Base-by-base conservation (phyloP, 116 monocot genomes). In the Posidonia oceanica region DNA sequence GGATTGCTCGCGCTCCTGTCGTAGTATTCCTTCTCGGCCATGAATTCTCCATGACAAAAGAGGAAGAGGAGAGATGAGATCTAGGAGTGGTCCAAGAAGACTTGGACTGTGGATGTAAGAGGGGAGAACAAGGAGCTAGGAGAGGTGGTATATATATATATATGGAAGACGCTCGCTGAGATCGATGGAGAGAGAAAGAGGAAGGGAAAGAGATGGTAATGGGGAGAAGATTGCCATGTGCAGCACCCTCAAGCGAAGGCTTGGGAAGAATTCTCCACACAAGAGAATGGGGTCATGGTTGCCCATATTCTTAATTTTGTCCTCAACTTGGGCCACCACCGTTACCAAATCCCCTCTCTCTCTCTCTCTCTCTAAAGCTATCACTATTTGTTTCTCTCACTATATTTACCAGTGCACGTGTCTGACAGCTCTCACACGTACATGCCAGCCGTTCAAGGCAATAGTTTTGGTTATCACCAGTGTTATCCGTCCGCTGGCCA, bases 191-290 rank as follows among this genome's bases (percentile, higher is more conserved):
- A 39, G 23, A 52, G 67, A 44, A 20, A 7, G 17, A 42, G 39
- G 16, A 40, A 48, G 40, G 14, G 37, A 37, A 8, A 21, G 67
- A 67, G 67, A 52, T 52, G 41, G 15, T 41, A 66, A 66, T 41
- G 42, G 66, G n/a, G 16, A 66, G 66, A n/a, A 42, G 66, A 66
- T 39, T 37, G 66, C 66, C 66, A 66, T 66, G 66, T 66, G 66
- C 66, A 3, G 23, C 22, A 36, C 36, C 63, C 36, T 63, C 63
- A 36, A 36, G 38, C 63, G 36, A 36, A 63, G 63, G 63, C 29
- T 63, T 63, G 63, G 63, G 36, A 15, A 36, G 36, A 66, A 4
- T 41, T 41, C 39, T 14, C 6, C 39, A 16, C 5, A 7, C 14
- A 66, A 39, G 41, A 66, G 41, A 42, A n/a, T 5, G 66, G 66